Base-by-base conservation (phyloP, 2,329 filamentous ascomycete species). In the Periconia sp. region DNA sequence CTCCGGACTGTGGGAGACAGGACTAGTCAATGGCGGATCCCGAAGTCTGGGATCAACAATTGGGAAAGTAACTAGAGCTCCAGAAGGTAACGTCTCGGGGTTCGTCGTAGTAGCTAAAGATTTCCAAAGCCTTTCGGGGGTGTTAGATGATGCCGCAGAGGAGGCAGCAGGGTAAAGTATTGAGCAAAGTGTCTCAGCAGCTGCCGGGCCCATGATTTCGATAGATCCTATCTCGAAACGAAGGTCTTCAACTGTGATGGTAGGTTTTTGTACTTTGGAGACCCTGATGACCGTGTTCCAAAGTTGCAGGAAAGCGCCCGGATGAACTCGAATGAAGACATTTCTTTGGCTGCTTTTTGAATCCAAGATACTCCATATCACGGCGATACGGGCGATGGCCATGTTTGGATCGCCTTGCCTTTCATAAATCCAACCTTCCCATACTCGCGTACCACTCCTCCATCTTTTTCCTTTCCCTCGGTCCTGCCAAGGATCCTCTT, bases 41-140 rank as follows among this genome's bases (percentile, higher is more conserved):
- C 83, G 81, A 15, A 97, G 81, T 9, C 93, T 87, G 30, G 93
- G 92, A 68, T 99, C 94, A 49, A 85, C 81, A 3, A 89, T 79
- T 2, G 85, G 80, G 69, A 97, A 94, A 0, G 83, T 80, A 3
- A 97, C 76, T 3, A 94, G 70, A 1, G 88, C 82, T 49, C 89
- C 87, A 17, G 79, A 70, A 3, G 92, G 91, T 1, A 96, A 77
- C 2, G 85, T 80, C 0, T 87, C 82, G 1, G 89, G 82, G 44
- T 72, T 65, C 17, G 65, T 71, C 7, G 73, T 55, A 7, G 64
- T 51, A 19, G 62, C 66, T 20, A 75, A 56, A 6, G 41, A 53
- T 15, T 63, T 43, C 71, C 71, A 74, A 3, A 70, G n/a, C 14
- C 58, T 54, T 14, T 75, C 71, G 40, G 74, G 72, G 27, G 69